phyloP scores from a whole-genome alignment of 371 early-diverging fungal species.

The Mortierella sp. region DNA sequence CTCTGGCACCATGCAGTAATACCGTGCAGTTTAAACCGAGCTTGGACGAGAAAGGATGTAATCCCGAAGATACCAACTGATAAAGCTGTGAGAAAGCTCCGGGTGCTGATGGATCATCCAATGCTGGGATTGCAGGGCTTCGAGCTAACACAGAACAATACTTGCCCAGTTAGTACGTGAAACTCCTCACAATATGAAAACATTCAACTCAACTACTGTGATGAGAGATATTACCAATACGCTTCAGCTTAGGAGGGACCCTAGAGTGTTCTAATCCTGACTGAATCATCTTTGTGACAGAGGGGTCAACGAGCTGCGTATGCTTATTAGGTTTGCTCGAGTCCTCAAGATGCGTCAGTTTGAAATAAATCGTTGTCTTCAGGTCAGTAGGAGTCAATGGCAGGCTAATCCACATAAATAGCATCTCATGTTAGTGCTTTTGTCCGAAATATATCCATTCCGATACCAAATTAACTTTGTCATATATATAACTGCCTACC shows the following conservation, averaged over 20 bases:
- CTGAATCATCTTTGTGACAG: conserved; percentile 73
- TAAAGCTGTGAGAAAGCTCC: conserved; percentile 58
- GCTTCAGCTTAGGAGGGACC: conserved; percentile 61
- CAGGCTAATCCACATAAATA: neutral
- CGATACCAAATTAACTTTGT: neutral
- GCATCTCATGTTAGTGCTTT: neutral
- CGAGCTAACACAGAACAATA: conserved; percentile 3
- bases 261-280: conserved; percentile 75
- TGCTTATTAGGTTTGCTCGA: conserved; percentile 34
- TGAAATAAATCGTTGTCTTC: conserved; percentile 53
- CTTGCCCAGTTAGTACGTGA: neutral
- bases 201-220: too few species aligned
- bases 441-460: neutral
- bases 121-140: conserved; percentile 37
- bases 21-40: conserved; percentile 81
- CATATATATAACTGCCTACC: conserved; percentile 27
- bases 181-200: neutral
- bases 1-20: conserved; percentile 84
- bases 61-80: conserved; percentile 74
- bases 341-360: conserved; percentile 52
- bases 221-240: conserved; percentile 14
- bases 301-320: conserved; percentile 67
- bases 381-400: conserved; percentile 28
- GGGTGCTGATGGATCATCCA: conserved; percentile 52
- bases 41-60: conserved; percentile 79